Evolutionary conservation across 192 early-diverging fungal species (phyloP).

Genomic region (Chytriomyces confervae): DNA sequence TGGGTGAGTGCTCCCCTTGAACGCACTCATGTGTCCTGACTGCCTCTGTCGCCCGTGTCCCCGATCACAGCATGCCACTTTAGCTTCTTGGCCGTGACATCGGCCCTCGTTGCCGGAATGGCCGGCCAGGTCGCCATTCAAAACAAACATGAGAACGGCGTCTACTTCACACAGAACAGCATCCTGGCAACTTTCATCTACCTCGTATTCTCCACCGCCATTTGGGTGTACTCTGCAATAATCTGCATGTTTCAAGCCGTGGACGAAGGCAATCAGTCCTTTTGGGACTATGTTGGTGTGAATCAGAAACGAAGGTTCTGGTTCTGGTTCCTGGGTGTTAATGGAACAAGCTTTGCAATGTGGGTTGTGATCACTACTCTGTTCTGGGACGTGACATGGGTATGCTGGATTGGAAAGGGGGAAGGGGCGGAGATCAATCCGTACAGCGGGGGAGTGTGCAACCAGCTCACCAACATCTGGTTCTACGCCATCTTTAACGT

Average conservation of each 20-base stretch:
- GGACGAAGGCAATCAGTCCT: neutral
- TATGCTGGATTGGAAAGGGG: slow-evolving; percentile 18
- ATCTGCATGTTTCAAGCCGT: neutral
- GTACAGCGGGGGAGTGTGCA: neutral
- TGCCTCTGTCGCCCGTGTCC: neutral
- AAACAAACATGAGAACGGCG: neutral
- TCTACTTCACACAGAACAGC: neutral
- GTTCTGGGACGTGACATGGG: slow-evolving; percentile 25
- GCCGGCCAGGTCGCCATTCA: slow-evolving; percentile 1
- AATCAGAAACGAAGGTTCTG: slow-evolving; percentile 6
- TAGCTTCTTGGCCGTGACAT: slow-evolving; percentile 2
- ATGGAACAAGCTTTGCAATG: neutral
- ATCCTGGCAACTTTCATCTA: neutral
- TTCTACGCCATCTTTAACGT: slow-evolving; percentile 25
- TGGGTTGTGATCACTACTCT: slow-evolving; percentile 22
- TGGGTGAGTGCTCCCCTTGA: neutral
- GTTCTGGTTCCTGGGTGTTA: slow-evolving; percentile 18
- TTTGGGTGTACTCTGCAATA: neutral
- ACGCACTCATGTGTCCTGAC: neutral
- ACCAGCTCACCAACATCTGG: slow-evolving; percentile 27
- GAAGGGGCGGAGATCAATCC: slow-evolving; percentile 23
- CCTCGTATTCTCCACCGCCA: slow-evolving; percentile 5
- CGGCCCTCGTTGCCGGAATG: slow-evolving; percentile 11
- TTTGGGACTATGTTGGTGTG: neutral
- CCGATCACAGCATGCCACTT: slow-evolving; percentile 11